Percentiles rank a stretch among this genome's conserved stretches.
These are phyloP conservation scores for Talaromyces wortmannii DNA, from an alignment of 495 filamentous ascomycete genomes.

Conservation along the genomic window DNA sequence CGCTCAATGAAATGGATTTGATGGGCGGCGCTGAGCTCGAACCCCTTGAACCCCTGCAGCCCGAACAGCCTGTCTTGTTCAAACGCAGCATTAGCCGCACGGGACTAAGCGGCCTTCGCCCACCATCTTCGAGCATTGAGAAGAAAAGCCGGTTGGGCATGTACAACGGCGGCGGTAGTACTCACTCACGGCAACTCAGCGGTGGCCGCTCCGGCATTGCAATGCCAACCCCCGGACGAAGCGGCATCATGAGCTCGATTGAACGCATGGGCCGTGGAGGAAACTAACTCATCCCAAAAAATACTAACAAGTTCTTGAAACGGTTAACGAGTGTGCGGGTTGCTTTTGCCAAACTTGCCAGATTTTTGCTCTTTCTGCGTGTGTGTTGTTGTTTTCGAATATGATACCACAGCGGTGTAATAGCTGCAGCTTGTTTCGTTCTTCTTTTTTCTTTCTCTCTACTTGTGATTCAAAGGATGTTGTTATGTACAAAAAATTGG, in stretches of 20 bases:
- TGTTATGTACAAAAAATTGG: no score
- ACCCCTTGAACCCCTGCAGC: not conserved
- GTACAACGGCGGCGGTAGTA: conserved; percentile 6
- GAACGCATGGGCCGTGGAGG: conserved; percentile 57
- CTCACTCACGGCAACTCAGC: conserved; percentile 30
- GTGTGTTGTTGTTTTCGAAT: no score
- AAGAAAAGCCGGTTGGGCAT: conserved; percentile 22
- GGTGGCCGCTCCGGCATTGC: conserved; percentile 33
- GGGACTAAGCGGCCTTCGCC: conserved; percentile 25
- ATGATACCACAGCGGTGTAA: no score
- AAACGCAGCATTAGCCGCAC: conserved; percentile 16
- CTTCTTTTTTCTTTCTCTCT: no score
- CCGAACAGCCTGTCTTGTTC: conserved; percentile 11
- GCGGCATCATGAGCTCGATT: conserved; percentile 65
- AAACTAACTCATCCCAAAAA: not conserved
- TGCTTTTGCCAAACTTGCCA: no score
- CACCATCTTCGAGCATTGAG: conserved; percentile 14
- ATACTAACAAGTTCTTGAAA: no score
- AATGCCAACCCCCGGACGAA: conserved; percentile 34
- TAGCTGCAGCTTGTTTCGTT: no score
- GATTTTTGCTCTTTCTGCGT: no score
- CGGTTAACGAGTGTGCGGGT: no score
- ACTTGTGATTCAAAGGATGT: no score
- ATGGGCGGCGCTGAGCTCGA: not conserved
- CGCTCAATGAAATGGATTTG: not conserved